Percentiles rank a stretch among this genome's conserved stretches.
Evolutionary conservation across 768 basidiomycete genomes (phyloP).

Genomic region (Serendipita sp.): DNA sequence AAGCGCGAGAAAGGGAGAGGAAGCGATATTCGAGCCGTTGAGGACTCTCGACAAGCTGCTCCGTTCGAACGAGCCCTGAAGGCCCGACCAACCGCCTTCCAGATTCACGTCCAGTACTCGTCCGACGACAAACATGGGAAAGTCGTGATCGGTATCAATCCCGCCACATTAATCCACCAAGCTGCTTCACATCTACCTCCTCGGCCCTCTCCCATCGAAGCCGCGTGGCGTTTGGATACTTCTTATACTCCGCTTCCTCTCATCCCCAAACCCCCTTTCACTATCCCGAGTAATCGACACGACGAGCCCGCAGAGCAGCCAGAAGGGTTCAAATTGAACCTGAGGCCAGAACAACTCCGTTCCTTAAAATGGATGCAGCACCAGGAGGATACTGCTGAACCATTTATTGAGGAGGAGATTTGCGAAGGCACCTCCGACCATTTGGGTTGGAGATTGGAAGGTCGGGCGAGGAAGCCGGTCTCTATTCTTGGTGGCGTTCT

Average conservation of each 20-base stretch:
- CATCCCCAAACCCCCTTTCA: constrained; percentile 45
- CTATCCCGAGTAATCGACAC: constrained; percentile 53
- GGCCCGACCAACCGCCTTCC: constrained; percentile 67
- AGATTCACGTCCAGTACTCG: constrained; percentile 62
- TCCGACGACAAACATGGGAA: constrained; percentile 41
- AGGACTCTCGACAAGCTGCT: constrained; percentile 75
- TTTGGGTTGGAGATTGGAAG: constrained; percentile 89
- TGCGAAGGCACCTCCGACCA: constrained; percentile 76
- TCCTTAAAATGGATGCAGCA: constrained; percentile 86
- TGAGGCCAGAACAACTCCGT: constrained; percentile 76
- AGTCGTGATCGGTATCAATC: constrained; percentile 75
- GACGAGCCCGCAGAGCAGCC: constrained; percentile 64
- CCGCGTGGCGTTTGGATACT: constrained; percentile 74
- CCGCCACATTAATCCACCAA: constrained; percentile 73
- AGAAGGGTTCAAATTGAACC: constrained; percentile 52
- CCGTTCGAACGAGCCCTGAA: constrained; percentile 81
- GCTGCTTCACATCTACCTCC: constrained; percentile 66
- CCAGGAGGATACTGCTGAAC: constrained; percentile 42
- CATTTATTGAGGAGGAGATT: constrained; percentile 88
- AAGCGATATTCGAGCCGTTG: constrained; percentile 40
- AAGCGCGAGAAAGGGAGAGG: constrained; percentile 34
- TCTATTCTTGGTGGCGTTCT: constrained; percentile 76
- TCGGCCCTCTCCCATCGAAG: constrained; percentile 27
- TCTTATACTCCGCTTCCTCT: constrained; percentile 53
- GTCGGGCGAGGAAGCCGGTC: constrained; percentile 63